Evolutionary conservation across 2,329 filamentous ascomycete genomes (phyloP), one percentile per base, ranked within the genome.

Genomic region (Talaromyces sp.): DNA sequence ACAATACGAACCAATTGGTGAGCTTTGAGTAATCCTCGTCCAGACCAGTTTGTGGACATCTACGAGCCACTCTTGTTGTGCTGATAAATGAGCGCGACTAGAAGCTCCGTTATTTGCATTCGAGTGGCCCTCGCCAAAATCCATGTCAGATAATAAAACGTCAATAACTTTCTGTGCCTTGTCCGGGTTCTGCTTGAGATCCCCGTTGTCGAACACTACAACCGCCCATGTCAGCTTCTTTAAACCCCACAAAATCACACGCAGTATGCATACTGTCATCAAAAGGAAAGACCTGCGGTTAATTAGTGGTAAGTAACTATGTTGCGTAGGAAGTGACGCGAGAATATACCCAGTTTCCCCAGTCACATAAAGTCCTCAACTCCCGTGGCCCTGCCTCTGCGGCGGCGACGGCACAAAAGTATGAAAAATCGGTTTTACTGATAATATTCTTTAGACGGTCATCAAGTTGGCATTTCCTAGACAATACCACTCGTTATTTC

Each of bases 161-260:
- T 67, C 65, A 19, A 67, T 61, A 21, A 72, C 58, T 7, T 62
- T 54, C 10, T 67, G 62, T 1, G 71, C 69, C 21, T 61, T 59
- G 3, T 61, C 55, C 3, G 62, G 62, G 48, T 73, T 65, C 21
- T 66, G 59, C 32, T 64, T 68, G 24, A 72, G 62, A n/a, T 63
- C 61, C 1, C 71, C 71, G 51, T 72, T 70, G 52, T 73, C 70
- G 31, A 71, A 71, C 41, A 63, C 65, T 74, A 54, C 12, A 56
- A 21, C 5, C 19, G 17, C 5, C 8, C 17, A 12, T 14, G n/a
- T 32, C 17, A 46, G 19, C 17, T 46, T 46, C 1, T 9, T 46
- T 10, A 57, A 41, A 11, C 48, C 12, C 3, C 4, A 10, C 12
- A 24, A 6, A 31, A 10, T 51, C 12, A 19, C 7, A 35, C 2